Evolutionary conservation across 2,329 filamentous ascomycete species (phyloP), one percentile per base, ranked within the genome.

Genomic region (Chaetomium sp.): DNA sequence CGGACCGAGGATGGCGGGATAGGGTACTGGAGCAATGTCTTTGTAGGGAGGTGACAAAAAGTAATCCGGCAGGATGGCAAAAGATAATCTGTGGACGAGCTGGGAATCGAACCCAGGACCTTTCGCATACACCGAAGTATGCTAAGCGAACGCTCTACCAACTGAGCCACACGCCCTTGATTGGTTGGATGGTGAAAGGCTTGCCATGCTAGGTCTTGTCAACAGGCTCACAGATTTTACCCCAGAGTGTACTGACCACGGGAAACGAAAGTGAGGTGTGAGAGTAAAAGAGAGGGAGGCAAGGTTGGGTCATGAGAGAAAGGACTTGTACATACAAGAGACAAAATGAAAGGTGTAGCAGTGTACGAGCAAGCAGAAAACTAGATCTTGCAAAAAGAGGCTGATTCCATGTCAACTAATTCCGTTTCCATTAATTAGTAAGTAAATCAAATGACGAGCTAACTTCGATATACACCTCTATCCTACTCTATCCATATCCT

Each of bases 41-140:
- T 42, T 13, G 35, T 38, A 5, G 13, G 4, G 38, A 42, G 16
- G 16, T 5, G 38, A 42, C 38, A 42, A 42, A 42, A 42, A 42
- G 38, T n/a, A 16, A 42, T 42, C 38, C 38, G 38, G 38, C 38
- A 2, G 13, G 29, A 23, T 3, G 31, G 51, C 51, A 55, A 33
- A 55, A 55, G 31, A 55, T 35, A 54, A 33, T 42, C 57, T 59
- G 4, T 70, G 68, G 69, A 67, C 65, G 67, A 63, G 69, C 67
- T 68, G 64, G 68, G 67, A 71, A 69, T 70, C 65, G 68, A 70
- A 70, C 68, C 67, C 64, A 69, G 67, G 65, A 69, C 67, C 67
- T 67, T 68, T 67, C 65, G 64, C 67, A 69, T 62, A 63, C 61
- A 57, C n/a, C 1, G 7, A 19, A 42, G 49, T 49, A 65, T 67